Base-by-base conservation (phyloP, 495 filamentous ascomycete species). In the Corynascus novoguineensis region DNA sequence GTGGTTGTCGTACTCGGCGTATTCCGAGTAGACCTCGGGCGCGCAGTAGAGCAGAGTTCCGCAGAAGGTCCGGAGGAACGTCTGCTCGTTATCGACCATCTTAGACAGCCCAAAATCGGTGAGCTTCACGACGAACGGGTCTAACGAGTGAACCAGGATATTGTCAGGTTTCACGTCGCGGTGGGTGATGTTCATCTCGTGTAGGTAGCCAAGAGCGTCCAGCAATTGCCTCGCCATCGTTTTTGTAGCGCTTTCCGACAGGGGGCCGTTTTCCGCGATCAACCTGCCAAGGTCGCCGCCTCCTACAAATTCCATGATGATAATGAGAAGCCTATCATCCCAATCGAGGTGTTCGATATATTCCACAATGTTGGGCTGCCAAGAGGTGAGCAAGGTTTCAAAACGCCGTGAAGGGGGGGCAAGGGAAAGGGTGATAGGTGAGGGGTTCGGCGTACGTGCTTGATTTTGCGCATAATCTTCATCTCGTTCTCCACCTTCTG, bases 81-180 rank as follows among this genome's bases (percentile, higher is more conserved):
- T 96, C 57, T 95, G 86, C 38, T 89, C 80, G 55, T 89, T 85
- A 53, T 89, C 84, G 19, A 95, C 83, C 61, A 91, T 89, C 69
- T 98, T 98, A 0, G 95, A 96, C 11, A 98, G 76, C 11, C 71
- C 71, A 60, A 98, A 98, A 66, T 98, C 93, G 0, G 95, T 95
- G 14, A 98, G 76, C 73, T 97, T 97, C 62, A 97, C 87, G 1
- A 79, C 71, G 31, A 93, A 78, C 0, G 92, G 92, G 15, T 87
- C 78, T 1, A 81, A 63, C 1, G 81, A 86, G 8, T 80, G 73
- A 58, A 97, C 86, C 25, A 98, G 75, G 57, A 98, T 96, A 65
- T 98, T 98, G 72, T 97, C 95, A 0, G 93, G 93, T 68, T 98
- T 98, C 64, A 98, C 89, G 71, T 98, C 93, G 4, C 93, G 87